phyloP scores from a whole-genome alignment of 1,139 yeast genomes.

The Pneumocystis wakefieldiae region DNA sequence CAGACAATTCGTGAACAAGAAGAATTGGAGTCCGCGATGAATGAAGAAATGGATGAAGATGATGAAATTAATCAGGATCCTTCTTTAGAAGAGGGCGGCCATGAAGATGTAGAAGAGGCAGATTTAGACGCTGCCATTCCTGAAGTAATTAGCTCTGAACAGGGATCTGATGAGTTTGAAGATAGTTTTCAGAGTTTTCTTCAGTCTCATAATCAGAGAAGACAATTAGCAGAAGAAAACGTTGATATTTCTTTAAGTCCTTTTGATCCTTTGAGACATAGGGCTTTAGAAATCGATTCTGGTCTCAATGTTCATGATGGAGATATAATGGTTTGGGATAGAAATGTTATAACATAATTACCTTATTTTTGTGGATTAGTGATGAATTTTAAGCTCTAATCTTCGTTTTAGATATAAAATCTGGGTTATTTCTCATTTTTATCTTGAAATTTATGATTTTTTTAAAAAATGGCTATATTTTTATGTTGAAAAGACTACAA shows the following conservation, averaged over 20 bases:
- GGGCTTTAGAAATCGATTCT: neutral
- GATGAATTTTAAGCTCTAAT: no score
- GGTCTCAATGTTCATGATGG: neutral
- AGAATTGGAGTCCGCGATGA: slow-evolving; percentile 1
- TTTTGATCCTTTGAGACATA: neutral
- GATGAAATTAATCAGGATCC: slow-evolving; percentile 3
- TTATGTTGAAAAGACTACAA: no score
- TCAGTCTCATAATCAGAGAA: neutral
- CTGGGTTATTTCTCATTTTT: no score
- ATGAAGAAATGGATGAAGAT: slow-evolving; percentile 1
- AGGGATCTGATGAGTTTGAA: neutral
- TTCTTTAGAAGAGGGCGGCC: neutral
- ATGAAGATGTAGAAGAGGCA: slow-evolving; percentile 2
- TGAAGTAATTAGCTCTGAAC: slow-evolving; percentile 16
- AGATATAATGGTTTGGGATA: neutral
- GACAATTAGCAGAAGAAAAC: neutral
- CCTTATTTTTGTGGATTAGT: neutral
- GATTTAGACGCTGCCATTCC: slow-evolving; percentile 5
- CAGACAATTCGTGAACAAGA: slow-evolving; percentile 4
- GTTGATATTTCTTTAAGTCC: neutral
- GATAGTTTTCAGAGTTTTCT: neutral
- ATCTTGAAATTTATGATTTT: no score
- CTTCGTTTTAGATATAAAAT: neutral
- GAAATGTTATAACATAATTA: neutral
- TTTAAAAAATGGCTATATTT: no score